These are phyloP conservation scores for Flaveria trinervia DNA, from an alignment of 129 eudicot genomes.

Conservation along the genomic window DNA sequence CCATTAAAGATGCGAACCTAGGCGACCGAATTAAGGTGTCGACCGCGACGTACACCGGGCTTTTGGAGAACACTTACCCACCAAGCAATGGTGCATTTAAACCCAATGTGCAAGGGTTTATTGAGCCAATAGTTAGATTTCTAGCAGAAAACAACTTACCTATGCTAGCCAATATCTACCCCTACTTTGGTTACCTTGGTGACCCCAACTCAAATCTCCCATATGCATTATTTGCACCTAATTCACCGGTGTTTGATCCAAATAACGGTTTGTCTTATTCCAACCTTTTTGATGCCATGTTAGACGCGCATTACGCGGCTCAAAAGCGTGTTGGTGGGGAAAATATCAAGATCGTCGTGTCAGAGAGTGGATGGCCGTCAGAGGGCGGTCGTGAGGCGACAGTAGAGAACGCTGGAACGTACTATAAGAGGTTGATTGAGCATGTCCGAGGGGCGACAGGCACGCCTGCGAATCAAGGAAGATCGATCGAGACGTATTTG, in stretches of 20 bases:
- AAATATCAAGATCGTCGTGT: conserved; percentile 35
- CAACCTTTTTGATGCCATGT: conserved; percentile 33
- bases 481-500: conserved; percentile 32
- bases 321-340: conserved; percentile 28
- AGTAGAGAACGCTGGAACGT: conserved; percentile 26
- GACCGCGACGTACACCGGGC: conserved; percentile 24
- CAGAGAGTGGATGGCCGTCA: conserved; percentile 42
- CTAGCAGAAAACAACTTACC: conserved; percentile 22
- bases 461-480: conserved; percentile 34
- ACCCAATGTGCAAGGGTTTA: conserved; percentile 2
- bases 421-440: conserved; percentile 13
- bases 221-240: conserved; percentile 35
- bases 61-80: background rate
- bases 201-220: conserved; percentile 29
- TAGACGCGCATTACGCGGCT: conserved; percentile 43
- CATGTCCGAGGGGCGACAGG: conserved; percentile 25
- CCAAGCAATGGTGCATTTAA: conserved; percentile 2
- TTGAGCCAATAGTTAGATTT: conserved; percentile 19
- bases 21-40: conserved; percentile 18
- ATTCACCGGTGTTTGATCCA: conserved; percentile 11
- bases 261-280: conserved; percentile 17
- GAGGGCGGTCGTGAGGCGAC: conserved; percentile 10
- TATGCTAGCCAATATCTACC: conserved; percentile 35
- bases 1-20: conserved; percentile 33
- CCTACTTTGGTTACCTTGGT: conserved; percentile 28